phyloP scores from a whole-genome alignment of 2,329 filamentous ascomycete genomes.

The Cucurbitaria berberidis region DNA sequence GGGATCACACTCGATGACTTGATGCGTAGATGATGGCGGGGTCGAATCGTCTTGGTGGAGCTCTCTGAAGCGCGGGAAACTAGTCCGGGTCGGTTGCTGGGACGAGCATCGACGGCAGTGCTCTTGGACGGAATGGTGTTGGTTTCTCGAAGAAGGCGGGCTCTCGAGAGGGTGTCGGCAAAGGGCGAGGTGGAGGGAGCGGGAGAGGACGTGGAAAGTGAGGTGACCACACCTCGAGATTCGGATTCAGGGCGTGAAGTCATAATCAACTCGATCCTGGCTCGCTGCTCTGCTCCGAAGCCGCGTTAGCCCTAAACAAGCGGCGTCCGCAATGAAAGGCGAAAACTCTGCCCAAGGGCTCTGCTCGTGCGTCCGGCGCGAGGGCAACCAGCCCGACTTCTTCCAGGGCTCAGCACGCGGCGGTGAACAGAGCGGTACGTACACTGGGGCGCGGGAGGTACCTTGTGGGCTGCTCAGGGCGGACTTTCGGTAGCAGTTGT shows the following conservation, averaged over 20 bases:
- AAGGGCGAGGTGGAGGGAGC: constrained; percentile 13
- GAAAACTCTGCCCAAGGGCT: constrained; percentile 44
- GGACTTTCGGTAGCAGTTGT: constrained; percentile 15
- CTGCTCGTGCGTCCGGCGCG: constrained; percentile 26
- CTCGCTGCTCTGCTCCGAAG: constrained; percentile 34
- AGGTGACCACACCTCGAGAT: constrained; percentile 28
- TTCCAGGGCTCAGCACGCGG: constrained; percentile 27
- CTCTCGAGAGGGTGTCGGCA: constrained; percentile 22
- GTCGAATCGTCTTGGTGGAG: constrained; percentile 35
- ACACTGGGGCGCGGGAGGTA: constrained; percentile 20
- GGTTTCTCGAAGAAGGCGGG: constrained; percentile 21
- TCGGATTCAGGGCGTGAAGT: constrained; percentile 37
- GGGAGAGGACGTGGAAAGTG: constrained; percentile 17
- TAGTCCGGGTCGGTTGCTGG: constrained; percentile 36
- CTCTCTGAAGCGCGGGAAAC: constrained; percentile 40
- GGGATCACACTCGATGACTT: constrained; percentile 55
- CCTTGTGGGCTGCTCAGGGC: constrained; percentile 16
- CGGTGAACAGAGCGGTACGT: constrained; percentile 36
- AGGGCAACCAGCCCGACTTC: constrained; percentile 39
- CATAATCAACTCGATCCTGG: constrained; percentile 42
- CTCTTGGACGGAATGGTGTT: constrained; percentile 25
- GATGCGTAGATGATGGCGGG: constrained; percentile 37
- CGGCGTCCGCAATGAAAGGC: constrained; percentile 34
- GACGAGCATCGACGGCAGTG: constrained; percentile 38
- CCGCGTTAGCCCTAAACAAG: constrained; percentile 42